Evolutionary conservation across 1,284 basidiomycete species (phyloP), one percentile per base, ranked within the genome.

Genomic region (Ustilago sp.): DNA sequence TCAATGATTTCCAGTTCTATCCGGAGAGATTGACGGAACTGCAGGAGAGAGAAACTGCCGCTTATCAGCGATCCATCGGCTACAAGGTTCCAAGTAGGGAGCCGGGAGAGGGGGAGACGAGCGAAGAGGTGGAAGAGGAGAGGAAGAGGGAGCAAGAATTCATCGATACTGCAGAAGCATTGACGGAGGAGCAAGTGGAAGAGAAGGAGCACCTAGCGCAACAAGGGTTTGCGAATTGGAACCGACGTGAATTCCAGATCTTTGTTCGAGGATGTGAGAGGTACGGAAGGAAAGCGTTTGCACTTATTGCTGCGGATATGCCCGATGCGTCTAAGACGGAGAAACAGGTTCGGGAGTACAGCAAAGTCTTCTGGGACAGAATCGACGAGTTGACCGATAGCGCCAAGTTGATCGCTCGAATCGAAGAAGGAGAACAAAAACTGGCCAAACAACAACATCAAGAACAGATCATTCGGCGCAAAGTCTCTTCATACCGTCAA

Each of bases 1-100:
- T 94, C 77, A 92, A 96, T 88, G 96, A 98, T 86, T 98, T 95
- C 89, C 96, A 99, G 85, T 99, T 99, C 89, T 98, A 94, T 88
- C 93, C 95, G 3, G 90, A 91, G 0, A 89, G 92, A 54, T 88
- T 99, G 9, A 89, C 91, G 11, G 92, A 92, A 81, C 88, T 98
- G 52, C 95, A 98, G 86, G 93, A 97, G 81, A 90, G 92, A 65
- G 97, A 98, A 63, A 83, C 81, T 39, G 80, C 80, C 8, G 83
- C 81, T 7, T 83, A 81, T 71, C 83, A 84, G 90, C 89, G 91
- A 74, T 87, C 90, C 79, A 92, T 94, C 74, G 91, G 91, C 15
- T 94, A 95, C 71, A 81, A 90, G 19, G 94, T 93, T 1, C 91
- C 91, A 0, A 54, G 89, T 1, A 90, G 92, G 15, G 93, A 96